phyloP scores from a whole-genome alignment of 768 basidiomycete genomes.

The Boletus rubroflammeus region DNA sequence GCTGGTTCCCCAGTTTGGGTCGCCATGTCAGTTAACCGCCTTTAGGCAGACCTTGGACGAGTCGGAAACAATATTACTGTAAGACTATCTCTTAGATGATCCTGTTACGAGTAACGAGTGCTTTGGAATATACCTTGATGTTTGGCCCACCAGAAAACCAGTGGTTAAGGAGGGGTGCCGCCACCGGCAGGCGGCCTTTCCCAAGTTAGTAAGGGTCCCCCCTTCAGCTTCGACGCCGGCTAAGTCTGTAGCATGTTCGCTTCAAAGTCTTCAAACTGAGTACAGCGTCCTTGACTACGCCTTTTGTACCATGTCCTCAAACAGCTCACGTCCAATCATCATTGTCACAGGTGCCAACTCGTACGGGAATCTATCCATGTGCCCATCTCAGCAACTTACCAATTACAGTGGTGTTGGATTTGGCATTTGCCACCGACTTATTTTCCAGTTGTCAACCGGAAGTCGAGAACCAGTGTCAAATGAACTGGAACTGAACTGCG shows the following conservation, averaged over 20 bases:
- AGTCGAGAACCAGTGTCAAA: conserved; percentile 32
- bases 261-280: too few relatives aligned
- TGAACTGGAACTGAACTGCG: conserved; percentile 32
- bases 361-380: conserved; percentile 33
- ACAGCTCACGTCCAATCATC: conserved; percentile 41
- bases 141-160: too few relatives aligned
- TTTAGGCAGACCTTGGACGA: neutral
- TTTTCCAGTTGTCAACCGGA: conserved; percentile 58
- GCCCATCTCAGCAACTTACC: conserved; percentile 24
- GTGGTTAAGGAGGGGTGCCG: too few relatives aligned
- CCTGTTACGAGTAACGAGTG: too few relatives aligned
- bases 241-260: too few relatives aligned
- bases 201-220: too few relatives aligned
- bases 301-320: conserved; percentile 26
- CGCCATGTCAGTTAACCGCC: conserved; percentile 17
- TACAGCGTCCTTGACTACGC: neutral
- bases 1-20: conserved; percentile 33
- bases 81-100: too few relatives aligned
- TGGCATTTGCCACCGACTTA: conserved; percentile 76
- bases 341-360: conserved; percentile 71
- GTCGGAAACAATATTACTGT: neutral
- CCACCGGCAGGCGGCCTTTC: too few relatives aligned
- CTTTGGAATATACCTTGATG: too few relatives aligned
- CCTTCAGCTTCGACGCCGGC: too few relatives aligned
- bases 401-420: conserved; percentile 74